phyloP scores from a whole-genome alignment of 2,329 filamentous ascomycete species.

The Venturia oleaginea region DNA sequence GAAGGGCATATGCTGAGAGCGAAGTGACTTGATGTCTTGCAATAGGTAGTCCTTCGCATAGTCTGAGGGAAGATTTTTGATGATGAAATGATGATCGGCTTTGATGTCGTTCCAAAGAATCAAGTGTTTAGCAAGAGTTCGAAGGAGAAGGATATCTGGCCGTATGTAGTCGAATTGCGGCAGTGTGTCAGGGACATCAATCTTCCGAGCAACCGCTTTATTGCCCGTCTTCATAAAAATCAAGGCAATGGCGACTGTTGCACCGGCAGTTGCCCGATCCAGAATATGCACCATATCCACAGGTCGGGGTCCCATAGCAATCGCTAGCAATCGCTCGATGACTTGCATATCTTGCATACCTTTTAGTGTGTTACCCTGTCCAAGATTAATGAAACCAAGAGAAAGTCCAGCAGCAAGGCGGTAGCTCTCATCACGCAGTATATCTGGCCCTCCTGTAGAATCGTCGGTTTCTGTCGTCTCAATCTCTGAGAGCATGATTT shows the following conservation, averaged over 20 bases:
- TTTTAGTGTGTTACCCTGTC: slow-evolving; percentile 77
- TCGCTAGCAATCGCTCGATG: slow-evolving; percentile 74
- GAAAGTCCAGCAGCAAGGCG: slow-evolving; percentile 88
- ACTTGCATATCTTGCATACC: slow-evolving; percentile 91
- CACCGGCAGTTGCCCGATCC: slow-evolving; percentile 87
- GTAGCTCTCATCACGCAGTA: slow-evolving; percentile 89
- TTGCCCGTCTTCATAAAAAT: slow-evolving; percentile 98
- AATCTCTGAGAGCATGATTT: slow-evolving; percentile 97
- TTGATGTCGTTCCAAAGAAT: slow-evolving; percentile 87
- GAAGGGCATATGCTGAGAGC: slow-evolving; percentile 79
- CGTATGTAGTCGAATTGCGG: slow-evolving; percentile 93
- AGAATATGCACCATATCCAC: slow-evolving; percentile 88
- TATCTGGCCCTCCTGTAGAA: slow-evolving; percentile 56
- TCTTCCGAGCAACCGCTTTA: slow-evolving; percentile 73
- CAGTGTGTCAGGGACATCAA: slow-evolving; percentile 83
- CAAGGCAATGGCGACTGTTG: slow-evolving; percentile 78
- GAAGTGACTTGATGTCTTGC: slow-evolving; percentile 50
- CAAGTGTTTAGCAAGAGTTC: slow-evolving; percentile 80
- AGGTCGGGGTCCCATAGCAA: slow-evolving; percentile 82
- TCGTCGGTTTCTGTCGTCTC: slow-evolving; percentile 81
- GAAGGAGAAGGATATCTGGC: slow-evolving; percentile 82
- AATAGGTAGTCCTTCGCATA: slow-evolving; percentile 58
- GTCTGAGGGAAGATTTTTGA: slow-evolving; percentile 58
- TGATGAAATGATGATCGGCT: slow-evolving; percentile 66
- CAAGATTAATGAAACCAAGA: slow-evolving; percentile 88